Percentiles rank a stretch among this genome's conserved stretches.
Evolutionary conservation across 441 rosid species (phyloP).

Genomic region (Jatropha podagrica): DNA sequence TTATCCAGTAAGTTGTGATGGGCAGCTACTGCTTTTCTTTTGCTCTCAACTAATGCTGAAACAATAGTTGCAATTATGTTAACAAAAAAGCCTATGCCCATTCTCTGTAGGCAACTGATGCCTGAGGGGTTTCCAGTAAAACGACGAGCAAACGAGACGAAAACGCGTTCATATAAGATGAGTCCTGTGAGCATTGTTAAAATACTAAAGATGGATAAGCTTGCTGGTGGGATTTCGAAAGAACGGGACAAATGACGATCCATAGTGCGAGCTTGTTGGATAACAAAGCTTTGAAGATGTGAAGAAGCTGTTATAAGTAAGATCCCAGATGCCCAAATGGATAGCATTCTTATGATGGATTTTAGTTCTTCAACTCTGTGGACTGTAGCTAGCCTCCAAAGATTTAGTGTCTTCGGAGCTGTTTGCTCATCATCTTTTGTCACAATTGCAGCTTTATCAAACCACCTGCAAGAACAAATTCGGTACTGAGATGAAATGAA

Average conservation of each 20-base stretch:
- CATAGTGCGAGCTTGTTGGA: slow-evolving; percentile 60
- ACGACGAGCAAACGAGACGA: slow-evolving; percentile 44
- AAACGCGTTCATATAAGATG: slow-evolving; percentile 47
- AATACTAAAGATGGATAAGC: slow-evolving; percentile 44
- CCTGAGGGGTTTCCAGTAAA: slow-evolving; percentile 52
- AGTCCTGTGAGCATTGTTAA: slow-evolving; percentile 45
- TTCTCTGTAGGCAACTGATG: slow-evolving; percentile 52
- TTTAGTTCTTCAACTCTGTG: slow-evolving; percentile 67
- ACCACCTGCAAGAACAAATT: slow-evolving; percentile 35
- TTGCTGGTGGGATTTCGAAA: slow-evolving; percentile 61
- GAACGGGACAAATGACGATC: slow-evolving; percentile 48
- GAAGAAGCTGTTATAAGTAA: slow-evolving; percentile 47
- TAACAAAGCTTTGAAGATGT: slow-evolving; percentile 47
- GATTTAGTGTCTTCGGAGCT: slow-evolving; percentile 27
- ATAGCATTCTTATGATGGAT: slow-evolving; percentile 52
- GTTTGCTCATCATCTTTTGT: slow-evolving; percentile 34
- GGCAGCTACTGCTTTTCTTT: slow-evolving; percentile 46
- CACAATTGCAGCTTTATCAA: slow-evolving; percentile 57
- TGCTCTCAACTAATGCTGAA: slow-evolving; percentile 43
- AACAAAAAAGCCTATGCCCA: slow-evolving; percentile 49
- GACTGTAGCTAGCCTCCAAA: slow-evolving; percentile 55
- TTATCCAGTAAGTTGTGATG: slow-evolving; percentile 33
- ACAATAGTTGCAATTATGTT: slow-evolving; percentile 43
- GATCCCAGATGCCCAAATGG: slow-evolving; percentile 57
- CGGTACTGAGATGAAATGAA: neutral